A percentile compares a stretch with the other conserved stretches of the same genome.
Evolutionary conservation across 202 grass and related monocot genomes (phyloP).

Genomic region (Dendrocalamus latiflorus): DNA sequence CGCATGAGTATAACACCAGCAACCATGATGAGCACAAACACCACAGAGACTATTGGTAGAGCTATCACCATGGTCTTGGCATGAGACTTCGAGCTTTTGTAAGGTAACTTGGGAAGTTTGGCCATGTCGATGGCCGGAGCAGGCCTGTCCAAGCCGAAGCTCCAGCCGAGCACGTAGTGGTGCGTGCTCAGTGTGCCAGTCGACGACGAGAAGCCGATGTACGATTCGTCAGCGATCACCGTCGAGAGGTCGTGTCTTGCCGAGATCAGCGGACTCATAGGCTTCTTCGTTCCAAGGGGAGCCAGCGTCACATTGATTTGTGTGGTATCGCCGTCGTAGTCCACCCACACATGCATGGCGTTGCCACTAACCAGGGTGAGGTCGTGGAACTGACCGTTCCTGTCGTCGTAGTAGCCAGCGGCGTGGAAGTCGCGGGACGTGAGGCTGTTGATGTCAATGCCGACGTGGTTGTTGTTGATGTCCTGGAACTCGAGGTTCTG

Average conservation of each 20-base stretch:
- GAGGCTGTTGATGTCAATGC: constrained; percentile 45
- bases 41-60: background rate
- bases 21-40: background rate
- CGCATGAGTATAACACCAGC: background rate
- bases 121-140: too few species aligned
- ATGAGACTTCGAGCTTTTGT: background rate
- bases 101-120: too few species aligned
- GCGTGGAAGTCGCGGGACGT: too few species aligned
- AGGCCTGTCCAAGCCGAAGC: too few species aligned
- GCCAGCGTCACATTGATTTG: constrained; percentile 38
- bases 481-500: constrained; percentile 27
- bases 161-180: too few species aligned
- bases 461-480: constrained; percentile 51
- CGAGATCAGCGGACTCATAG: constrained; percentile 28
- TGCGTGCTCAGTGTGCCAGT: too few species aligned
- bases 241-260: constrained; percentile 26
- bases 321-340: constrained; percentile 25
- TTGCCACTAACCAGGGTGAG: constrained; percentile 20
- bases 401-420: constrained; percentile 36
- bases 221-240: constrained; percentile 26
- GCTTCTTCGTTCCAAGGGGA: constrained; percentile 17
- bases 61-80: background rate
- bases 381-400: background rate
- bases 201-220: constrained; percentile 57
- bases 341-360: constrained; percentile 46